Conservation (phyloP, 345 rosid genomes). For the Acer saccharum region DNA sequence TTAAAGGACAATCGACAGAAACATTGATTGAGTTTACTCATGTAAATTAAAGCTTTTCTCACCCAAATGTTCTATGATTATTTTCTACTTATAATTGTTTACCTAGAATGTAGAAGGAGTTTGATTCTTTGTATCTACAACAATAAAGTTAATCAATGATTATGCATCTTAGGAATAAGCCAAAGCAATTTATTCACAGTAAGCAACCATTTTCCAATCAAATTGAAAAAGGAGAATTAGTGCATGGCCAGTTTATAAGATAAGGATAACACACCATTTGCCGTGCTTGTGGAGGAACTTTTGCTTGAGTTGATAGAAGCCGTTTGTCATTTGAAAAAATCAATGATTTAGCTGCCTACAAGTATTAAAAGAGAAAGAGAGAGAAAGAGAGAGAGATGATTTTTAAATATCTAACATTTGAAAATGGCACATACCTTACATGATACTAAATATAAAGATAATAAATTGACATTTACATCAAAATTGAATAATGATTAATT, state of each 20-base stretch:
- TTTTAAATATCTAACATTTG: not conserved
- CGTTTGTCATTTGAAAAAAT: constrained; percentile 47
- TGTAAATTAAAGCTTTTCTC: not conserved
- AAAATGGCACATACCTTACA: not conserved
- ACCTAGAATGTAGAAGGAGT: not conserved
- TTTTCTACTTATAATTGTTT: not conserved
- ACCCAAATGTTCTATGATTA: not conserved
- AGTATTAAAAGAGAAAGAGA: constrained; percentile 1
- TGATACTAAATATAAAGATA: not conserved
- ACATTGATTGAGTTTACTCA: not conserved
- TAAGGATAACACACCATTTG: constrained; percentile 55
- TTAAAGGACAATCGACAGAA: not conserved
- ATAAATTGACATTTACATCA: constrained; percentile 2
- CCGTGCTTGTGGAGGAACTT: constrained; percentile 67
- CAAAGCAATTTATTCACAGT: not conserved
- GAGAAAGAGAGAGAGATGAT: not conserved
- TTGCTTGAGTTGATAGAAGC: constrained; percentile 48
- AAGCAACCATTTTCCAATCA: constrained; percentile 1
- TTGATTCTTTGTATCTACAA: not conserved
- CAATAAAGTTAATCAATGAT: not conserved
- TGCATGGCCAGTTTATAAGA: constrained; percentile 7
- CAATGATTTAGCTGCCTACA: constrained; percentile 54
- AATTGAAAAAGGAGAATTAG: not conserved
- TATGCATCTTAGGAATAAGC: not conserved
- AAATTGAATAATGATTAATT: constrained; percentile 5